Evolutionary conservation across 306 rosid genomes (phyloP).

Genomic region (Pachyrhizus erosus): DNA sequence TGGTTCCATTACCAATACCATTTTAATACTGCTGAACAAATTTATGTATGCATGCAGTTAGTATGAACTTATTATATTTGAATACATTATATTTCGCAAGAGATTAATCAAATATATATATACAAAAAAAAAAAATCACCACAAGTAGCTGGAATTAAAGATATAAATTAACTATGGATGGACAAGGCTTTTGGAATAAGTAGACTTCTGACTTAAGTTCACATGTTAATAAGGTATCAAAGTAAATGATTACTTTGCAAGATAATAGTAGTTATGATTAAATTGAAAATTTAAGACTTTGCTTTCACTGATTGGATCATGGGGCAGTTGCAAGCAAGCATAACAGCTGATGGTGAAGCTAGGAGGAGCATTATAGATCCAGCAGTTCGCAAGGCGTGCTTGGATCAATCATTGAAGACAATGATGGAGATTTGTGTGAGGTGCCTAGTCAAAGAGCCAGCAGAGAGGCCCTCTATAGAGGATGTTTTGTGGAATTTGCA

Average conservation of each 20-base stretch:
- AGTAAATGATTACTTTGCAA: background rate
- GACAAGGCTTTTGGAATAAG: background rate
- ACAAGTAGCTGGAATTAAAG: background rate
- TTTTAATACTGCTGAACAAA: background rate
- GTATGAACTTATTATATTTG: background rate
- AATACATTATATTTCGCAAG: background rate
- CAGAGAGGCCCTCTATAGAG: conserved; percentile 82
- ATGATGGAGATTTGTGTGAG: conserved; percentile 92
- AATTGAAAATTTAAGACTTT: conserved; percentile 13
- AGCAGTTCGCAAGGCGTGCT: conserved; percentile 55
- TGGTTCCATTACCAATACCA: background rate
- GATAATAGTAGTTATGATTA: conserved; percentile 3
- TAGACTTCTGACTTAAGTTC: background rate
- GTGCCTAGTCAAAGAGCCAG: conserved; percentile 63
- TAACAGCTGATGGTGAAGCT: conserved; percentile 63
- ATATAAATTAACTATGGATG: background rate
- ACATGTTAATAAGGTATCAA: background rate
- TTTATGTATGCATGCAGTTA: no score
- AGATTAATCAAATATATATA: background rate
- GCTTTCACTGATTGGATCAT: background rate
- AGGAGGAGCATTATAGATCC: conserved; percentile 79
- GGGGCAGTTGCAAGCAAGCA: conserved; percentile 73
- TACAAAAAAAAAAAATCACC: no score
- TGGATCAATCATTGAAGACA: conserved; percentile 87
- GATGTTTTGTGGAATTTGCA: conserved; percentile 97